Conservation (phyloP, 2,329 filamentous ascomycete species). For the Trichoderma hamatum region DNA sequence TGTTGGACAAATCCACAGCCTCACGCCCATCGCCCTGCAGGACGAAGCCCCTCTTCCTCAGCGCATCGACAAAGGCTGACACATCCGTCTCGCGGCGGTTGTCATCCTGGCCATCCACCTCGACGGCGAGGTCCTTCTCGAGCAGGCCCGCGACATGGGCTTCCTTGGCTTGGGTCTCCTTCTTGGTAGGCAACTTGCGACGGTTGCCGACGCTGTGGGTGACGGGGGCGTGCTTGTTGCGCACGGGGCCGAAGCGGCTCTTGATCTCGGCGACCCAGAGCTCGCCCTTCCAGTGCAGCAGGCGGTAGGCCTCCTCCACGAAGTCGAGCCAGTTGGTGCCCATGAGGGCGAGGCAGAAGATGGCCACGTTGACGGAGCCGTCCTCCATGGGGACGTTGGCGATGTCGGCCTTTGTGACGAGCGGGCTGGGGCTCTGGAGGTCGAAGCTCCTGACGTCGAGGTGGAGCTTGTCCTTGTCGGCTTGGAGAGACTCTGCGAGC, state of each 20-base stretch:
- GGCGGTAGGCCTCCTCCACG: constrained; percentile 90
- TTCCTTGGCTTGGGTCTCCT: constrained; percentile 50
- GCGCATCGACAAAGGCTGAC: constrained; percentile 80
- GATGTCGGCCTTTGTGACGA: constrained; percentile 89
- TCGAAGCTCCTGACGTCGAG: constrained; percentile 84
- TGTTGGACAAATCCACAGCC: constrained; percentile 82
- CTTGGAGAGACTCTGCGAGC: constrained; percentile 70
- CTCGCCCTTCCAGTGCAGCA: constrained; percentile 92
- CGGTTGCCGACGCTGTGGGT: constrained; percentile 73
- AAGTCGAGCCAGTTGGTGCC: constrained; percentile 98
- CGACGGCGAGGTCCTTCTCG: constrained; percentile 64
- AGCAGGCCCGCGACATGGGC: constrained; percentile 54
- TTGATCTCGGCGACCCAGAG: constrained; percentile 98
- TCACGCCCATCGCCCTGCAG: constrained; percentile 64
- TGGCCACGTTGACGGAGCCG: constrained; percentile 78
- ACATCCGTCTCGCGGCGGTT: constrained; percentile 79
- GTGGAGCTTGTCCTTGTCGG: constrained; percentile 66
- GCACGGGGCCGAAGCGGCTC: constrained; percentile 68
- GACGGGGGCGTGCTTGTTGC: constrained; percentile 49
- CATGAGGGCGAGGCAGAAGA: constrained; percentile 98
- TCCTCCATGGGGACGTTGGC: constrained; percentile 76
- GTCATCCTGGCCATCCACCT: constrained; percentile 69
- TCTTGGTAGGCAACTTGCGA: constrained; percentile 44
- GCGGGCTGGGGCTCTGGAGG: constrained; percentile 72
- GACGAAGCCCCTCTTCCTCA: constrained; percentile 81